Conservation (phyloP, 2,329 filamentous ascomycete genomes). For the Chalara sp. region DNA sequence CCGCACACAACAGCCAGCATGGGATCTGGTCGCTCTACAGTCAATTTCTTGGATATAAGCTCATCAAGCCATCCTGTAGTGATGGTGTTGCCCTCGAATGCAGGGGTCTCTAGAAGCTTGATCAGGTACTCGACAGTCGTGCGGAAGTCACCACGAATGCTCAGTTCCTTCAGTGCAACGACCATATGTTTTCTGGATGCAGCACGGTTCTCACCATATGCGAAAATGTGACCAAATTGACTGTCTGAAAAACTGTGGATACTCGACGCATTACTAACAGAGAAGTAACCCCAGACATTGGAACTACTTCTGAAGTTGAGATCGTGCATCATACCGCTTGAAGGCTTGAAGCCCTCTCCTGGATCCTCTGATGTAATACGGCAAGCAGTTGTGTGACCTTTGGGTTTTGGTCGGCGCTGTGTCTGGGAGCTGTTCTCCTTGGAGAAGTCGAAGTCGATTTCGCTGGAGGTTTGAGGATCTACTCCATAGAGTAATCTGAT, state of each 20-base stretch:
- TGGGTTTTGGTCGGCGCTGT: slow-evolving; percentile 85
- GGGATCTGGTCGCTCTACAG: slow-evolving; percentile 87
- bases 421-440: slow-evolving; percentile 74
- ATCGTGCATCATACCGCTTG: slow-evolving; percentile 97
- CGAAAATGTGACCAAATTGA: slow-evolving; percentile 98
- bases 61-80: slow-evolving; percentile 98
- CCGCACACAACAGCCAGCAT: slow-evolving; percentile 93
- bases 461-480: slow-evolving; percentile 76
- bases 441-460: slow-evolving; percentile 96
- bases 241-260: slow-evolving; percentile 99
- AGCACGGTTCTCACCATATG: slow-evolving; percentile 94
- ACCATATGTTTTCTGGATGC: slow-evolving; percentile 99
- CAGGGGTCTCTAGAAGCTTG: slow-evolving; percentile 95
- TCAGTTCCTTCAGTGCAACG: slow-evolving; percentile 94
- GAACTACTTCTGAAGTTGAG: slow-evolving; percentile 98
- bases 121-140: slow-evolving; percentile 99
- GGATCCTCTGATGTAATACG: slow-evolving; percentile 99
- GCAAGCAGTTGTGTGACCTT: slow-evolving; percentile 96
- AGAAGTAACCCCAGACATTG: slow-evolving; percentile 99
- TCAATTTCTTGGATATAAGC: slow-evolving; percentile 95
- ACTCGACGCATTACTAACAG: slow-evolving; percentile 89
- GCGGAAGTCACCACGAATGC: slow-evolving; percentile 98
- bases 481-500: slow-evolving; percentile 95
- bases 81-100: slow-evolving; percentile 98
- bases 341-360: slow-evolving; percentile 98